Evolutionary conservation across 139 green algal genomes (phyloP).

Genomic region (Chlamydomonas schloesseri): DNA sequence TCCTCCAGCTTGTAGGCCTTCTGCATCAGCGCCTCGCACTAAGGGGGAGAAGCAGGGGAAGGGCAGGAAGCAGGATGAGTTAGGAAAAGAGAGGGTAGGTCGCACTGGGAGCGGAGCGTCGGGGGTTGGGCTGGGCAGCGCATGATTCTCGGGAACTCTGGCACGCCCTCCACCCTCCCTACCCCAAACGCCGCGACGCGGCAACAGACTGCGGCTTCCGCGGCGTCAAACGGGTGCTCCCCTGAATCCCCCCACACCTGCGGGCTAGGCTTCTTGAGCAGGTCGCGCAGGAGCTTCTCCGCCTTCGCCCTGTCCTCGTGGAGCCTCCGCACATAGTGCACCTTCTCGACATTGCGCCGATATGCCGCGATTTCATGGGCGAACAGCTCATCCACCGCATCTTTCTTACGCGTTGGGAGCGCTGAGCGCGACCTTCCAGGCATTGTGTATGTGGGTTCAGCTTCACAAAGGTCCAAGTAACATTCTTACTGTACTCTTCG

Average conservation of each 20-base stretch:
- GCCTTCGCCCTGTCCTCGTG: neutral
- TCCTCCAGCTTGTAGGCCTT: slow-evolving; percentile 18
- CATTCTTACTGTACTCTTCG: no score
- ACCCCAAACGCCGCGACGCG: no score
- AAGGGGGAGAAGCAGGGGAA: neutral
- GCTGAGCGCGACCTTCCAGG: no score
- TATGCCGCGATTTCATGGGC: neutral
- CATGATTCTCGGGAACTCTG: no score
- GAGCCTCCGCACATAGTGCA: neutral
- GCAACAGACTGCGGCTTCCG: no score
- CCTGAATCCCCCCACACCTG: neutral
- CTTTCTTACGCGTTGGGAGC: neutral
- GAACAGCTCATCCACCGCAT: neutral
- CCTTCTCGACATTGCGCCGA: neutral
- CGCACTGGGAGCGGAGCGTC: neutral
- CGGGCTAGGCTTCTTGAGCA: slow-evolving; percentile 9
- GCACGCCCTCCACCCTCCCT: no score
- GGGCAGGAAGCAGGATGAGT: neutral
- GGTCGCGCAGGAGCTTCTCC: neutral
- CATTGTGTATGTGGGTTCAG: no score
- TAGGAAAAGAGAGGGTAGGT: no score
- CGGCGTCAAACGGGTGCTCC: no score
- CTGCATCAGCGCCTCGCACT: slow-evolving; percentile 17
- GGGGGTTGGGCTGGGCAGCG: neutral
- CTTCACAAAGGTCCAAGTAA: no score